phyloP scores from a whole-genome alignment of 352 stramenopile genomes.

The Thalassiosira ordinaria region DNA sequence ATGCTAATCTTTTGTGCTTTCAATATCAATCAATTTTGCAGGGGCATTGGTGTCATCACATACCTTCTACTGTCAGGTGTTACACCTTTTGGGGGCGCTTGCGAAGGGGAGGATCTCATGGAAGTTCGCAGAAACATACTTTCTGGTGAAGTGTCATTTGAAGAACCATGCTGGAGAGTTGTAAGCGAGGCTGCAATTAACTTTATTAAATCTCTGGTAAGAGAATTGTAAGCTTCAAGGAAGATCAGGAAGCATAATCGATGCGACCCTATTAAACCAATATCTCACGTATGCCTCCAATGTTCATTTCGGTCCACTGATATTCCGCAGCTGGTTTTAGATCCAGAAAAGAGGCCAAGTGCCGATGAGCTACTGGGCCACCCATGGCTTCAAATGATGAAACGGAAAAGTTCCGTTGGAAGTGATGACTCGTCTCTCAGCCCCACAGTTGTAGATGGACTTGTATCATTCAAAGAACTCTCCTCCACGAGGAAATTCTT shows the following conservation, averaged over 20 bases:
- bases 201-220: conserved; percentile 89
- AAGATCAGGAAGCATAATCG: no score
- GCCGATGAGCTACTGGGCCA: conserved; percentile 77
- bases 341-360: conserved; percentile 91
- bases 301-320: no score
- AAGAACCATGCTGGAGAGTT: conserved; percentile 85
- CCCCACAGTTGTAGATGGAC: conserved; percentile 69
- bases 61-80: conserved; percentile 88
- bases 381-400: conserved; percentile 72
- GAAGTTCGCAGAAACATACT: conserved; percentile 44
- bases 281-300: no score
- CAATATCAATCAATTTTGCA: no score
- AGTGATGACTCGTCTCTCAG: conserved; percentile 61
- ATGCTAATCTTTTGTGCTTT: conserved; percentile 78
- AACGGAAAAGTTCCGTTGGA: conserved; percentile 37
- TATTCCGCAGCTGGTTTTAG: conserved; percentile 90
- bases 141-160: neutral
- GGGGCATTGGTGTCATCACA: conserved; percentile 86
- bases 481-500: conserved; percentile 84
- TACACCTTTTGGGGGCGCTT: conserved; percentile 95
- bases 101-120: conserved; percentile 73
- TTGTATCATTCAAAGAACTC: conserved; percentile 81
- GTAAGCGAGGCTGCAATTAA: conserved; percentile 91
- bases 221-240: no score
- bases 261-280: no score